Conservation (phyloP, 2,329 filamentous ascomycete species). For the Hymenoscyphus linearis region DNA sequence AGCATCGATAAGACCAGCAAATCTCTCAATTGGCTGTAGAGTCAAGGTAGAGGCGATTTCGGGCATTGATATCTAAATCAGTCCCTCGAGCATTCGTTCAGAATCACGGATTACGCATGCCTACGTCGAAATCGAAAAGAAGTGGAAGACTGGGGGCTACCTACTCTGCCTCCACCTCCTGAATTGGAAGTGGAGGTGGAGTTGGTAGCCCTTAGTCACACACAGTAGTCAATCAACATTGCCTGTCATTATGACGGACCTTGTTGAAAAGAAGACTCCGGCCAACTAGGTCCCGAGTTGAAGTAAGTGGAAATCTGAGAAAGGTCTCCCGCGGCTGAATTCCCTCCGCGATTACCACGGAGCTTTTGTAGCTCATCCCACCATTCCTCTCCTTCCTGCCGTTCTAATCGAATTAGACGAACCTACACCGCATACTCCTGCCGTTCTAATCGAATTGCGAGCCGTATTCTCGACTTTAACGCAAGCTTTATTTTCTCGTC, state of each 20-base stretch:
- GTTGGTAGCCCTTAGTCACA: not conserved
- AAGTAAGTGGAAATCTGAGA: conserved; percentile 41
- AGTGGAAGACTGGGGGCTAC: too few species aligned
- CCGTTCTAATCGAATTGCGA: too few species aligned
- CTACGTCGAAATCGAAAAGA: not conserved
- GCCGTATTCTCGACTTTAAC: too few species aligned
- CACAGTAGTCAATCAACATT: not conserved
- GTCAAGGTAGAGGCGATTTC: conserved; percentile 79
- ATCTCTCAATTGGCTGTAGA: conserved; percentile 91
- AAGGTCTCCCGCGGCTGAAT: conserved; percentile 38
- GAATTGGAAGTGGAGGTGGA: not conserved
- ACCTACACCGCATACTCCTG: too few species aligned
- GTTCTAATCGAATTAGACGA: too few species aligned
- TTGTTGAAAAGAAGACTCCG: conserved; percentile 47
- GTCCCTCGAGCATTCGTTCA: not conserved
- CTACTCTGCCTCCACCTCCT: too few species aligned
- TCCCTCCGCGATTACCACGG: conserved; percentile 35
- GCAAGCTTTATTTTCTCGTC: too few species aligned
- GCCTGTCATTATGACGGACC: conserved; percentile 30
- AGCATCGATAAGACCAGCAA: conserved; percentile 82
- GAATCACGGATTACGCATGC: not conserved
- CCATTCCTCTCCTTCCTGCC: conserved; percentile 70
- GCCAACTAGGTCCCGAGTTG: conserved; percentile 41
- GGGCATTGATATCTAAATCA: not conserved
- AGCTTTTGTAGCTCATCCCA: conserved; percentile 68